Evolutionary conservation across 179 eudicot species (phyloP), one percentile per base, ranked within the genome.

Genomic region (Spergularia azorica): DNA sequence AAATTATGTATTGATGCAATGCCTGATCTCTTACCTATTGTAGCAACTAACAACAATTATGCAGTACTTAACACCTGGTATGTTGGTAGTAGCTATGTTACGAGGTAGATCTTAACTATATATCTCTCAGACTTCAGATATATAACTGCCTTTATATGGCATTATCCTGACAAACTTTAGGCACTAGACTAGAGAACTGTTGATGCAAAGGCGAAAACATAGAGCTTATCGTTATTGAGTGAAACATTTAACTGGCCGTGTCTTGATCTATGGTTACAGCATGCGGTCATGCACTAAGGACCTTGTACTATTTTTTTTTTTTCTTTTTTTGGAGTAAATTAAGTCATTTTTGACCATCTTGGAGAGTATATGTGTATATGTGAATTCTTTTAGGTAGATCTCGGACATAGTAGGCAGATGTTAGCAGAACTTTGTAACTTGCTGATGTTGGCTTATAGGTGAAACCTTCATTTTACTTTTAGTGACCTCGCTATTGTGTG

Each of bases 1-100:
- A 69, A 73, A 26, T 82, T 50, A n/a, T 79, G 15, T 62, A 1
- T 56, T 16, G 18, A 66, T 63, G 60, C 69, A 63, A 54, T 74
- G 41, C 50, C 54, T 57, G 14, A 55, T 70, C 46, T 50, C 18
- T 5, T 77, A 48, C 48, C 74, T 46, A 59, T 41, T 56, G 54
- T 60, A 41, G 41, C 63, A 18, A 56, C 74, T 9, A 72, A 43
- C 36, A 36, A 36, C 50, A 26, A 26, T 26, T 73, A 17, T 69
- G 1, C 32, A 67, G 71, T 67, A 13, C 36, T 16, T 72, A 5
- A 26, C 59, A 69, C 51, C 51, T 57, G 54, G 48, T 70, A 13
- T 18, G 56, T 17, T 21, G 17, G 16, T 54, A 55, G 38, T 11
- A 36, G 17, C 6, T 20, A 14, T 48, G 8, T 63, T 71, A 59